These are phyloP conservation scores for Jamesozyma piceae DNA, from an alignment of 805 yeast genomes.

Conservation along the genomic window DNA sequence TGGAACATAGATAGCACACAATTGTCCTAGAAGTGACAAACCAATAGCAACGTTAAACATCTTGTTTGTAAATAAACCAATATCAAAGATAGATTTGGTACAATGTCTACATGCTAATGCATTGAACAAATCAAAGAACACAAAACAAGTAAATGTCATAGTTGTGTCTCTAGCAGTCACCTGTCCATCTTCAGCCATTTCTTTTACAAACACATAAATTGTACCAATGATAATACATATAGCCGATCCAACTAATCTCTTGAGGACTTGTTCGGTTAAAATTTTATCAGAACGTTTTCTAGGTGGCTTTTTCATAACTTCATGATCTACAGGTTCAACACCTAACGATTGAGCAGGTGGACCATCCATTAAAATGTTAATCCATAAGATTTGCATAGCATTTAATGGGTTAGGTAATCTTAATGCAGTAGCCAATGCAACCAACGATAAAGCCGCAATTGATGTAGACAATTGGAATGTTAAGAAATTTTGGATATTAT, in stretches of 20 bases:
- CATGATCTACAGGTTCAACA: conserved; percentile 94
- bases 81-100: conserved; percentile 72
- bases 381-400: conserved; percentile 98
- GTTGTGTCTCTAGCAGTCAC: conserved; percentile 95
- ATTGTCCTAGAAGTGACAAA: conserved; percentile 79
- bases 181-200: conserved; percentile 69
- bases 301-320: conserved; percentile 94
- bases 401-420: conserved; percentile 89
- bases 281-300: conserved; percentile 81
- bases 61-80: conserved; percentile 67
- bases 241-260: conserved; percentile 70
- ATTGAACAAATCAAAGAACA: conserved; percentile 91
- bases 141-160: conserved; percentile 97
- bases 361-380: conserved; percentile 95
- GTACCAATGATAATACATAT: conserved; percentile 75
- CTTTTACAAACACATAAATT: conserved; percentile 72
- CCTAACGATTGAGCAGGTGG: conserved; percentile 98
- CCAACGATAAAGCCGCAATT: conserved; percentile 84
- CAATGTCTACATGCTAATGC: conserved; percentile 90
- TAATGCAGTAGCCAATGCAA: conserved; percentile 79
- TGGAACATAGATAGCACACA: conserved; percentile 88
- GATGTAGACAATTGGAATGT: conserved; percentile 94
- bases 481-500: conserved; percentile 87
- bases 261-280: conserved; percentile 57
- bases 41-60: conserved; percentile 93